Evolutionary conservation across 192 early-diverging fungal genomes (phyloP), one percentile per base, ranked within the genome.

Genomic region (Backusella mclennaniae): DNA sequence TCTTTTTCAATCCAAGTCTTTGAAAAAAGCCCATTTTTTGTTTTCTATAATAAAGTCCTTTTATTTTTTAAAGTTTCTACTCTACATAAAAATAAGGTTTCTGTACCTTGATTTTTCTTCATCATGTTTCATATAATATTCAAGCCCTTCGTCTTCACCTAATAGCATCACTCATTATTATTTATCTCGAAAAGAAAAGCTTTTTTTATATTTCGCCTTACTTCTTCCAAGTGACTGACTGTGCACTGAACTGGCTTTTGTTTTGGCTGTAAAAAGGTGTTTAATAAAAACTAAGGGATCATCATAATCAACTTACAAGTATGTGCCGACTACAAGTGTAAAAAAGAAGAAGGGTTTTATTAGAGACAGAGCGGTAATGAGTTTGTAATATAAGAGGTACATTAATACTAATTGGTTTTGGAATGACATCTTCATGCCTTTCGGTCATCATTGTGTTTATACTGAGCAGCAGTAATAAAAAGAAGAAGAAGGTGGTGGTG

Each of bases 11-110:
- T 12, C 36, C 36, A 5, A 69, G n/a, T 69, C 68, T 17, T 38
- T 69, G 35, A 41, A 69, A 69, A 69, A 69, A 69, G n/a, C 35
- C 21, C 35, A 41, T 23, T 23, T 69, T 69, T 69, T 69, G 68
- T 21, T 69, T 69, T 69, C 68, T 69, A 39, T 69, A 21, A n/a
- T 36, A 35, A 38, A 14, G 6, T n/a, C 46, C 46, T 49, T 49
- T 49, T 49, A 49, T 49, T 49, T 49, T 49, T 49, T 49, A 69
- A 39, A 69, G 36, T 69, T 26, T 26, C 23, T 29, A 63, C 29
- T 8, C n/a, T 63, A 12, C 9, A 63, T 12, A 12, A 29, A 63
- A 63, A 29, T 63, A 63, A 23, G 8, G 6, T 63, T 29, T 23
- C 11, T 63, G 56, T 63, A 63, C 56, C 56, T 63, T 23, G 56